A percentile compares a stretch with the other conserved stretches of the same genome.
Evolutionary conservation across 2,329 filamentous ascomycete genomes (phyloP).

Genomic region (Diaporthe humulicola): DNA sequence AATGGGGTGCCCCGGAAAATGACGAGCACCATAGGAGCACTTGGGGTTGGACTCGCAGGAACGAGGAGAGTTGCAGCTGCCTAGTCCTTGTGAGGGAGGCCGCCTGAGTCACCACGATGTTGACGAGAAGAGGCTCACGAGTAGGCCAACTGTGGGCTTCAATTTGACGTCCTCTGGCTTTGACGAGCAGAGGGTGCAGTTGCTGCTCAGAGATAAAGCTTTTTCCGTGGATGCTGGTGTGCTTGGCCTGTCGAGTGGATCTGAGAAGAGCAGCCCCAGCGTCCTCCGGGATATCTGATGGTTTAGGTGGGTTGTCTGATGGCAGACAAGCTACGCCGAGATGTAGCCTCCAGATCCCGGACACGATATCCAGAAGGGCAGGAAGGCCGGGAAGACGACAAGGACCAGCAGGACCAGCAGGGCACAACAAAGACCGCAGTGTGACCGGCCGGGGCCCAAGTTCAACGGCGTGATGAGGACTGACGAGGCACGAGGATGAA

Average conservation of each 20-base stretch:
- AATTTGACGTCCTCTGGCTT: neutral
- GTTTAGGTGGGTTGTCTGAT: neutral
- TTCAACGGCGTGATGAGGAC: slow-evolving; percentile 32
- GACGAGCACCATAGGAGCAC: slow-evolving; percentile 10
- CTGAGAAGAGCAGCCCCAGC: neutral
- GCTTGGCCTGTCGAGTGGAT: slow-evolving; percentile 12
- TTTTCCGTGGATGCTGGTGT: slow-evolving; percentile 1
- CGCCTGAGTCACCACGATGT: slow-evolving; percentile 20
- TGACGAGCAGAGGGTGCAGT: neutral
- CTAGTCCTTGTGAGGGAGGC: slow-evolving; percentile 22
- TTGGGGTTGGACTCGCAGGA: neutral
- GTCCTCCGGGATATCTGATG: neutral
- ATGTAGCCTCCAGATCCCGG: neutral
- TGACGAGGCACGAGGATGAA: slow-evolving; percentile 27
- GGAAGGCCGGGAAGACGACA: neutral
- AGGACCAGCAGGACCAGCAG: slow-evolving; percentile 9
- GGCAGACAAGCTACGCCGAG: neutral
- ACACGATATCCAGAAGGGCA: slow-evolving; percentile 24
- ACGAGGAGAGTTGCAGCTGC: slow-evolving; percentile 11
- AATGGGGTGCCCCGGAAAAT: neutral
- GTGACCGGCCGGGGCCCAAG: slow-evolving; percentile 26
- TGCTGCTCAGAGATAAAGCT: neutral
- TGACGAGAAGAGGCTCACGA: neutral
- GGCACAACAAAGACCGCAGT: neutral
- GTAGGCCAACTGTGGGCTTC: neutral